A percentile compares a stretch with the other conserved stretches of the same genome.
These are phyloP conservation scores for Vinca minor DNA, from an alignment of 257 asterid species.

Conservation along the genomic window DNA sequence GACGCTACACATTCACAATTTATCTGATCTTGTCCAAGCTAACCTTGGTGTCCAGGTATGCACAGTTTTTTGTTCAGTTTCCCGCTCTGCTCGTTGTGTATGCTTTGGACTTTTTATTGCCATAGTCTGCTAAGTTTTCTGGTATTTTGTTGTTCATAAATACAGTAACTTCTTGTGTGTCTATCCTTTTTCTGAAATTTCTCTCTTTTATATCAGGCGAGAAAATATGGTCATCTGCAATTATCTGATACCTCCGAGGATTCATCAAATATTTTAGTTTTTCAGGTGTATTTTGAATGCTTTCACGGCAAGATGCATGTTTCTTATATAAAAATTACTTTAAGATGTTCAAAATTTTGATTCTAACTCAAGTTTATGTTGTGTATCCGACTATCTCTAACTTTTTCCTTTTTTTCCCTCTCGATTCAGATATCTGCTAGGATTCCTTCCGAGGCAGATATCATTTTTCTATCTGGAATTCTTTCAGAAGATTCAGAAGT, in stretches of 20 bases:
- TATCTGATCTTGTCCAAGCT: slow-evolving; percentile 83
- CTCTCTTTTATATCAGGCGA: slow-evolving; percentile 42
- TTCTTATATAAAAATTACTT: neutral
- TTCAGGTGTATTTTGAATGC: slow-evolving; percentile 56
- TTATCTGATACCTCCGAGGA: slow-evolving; percentile 77
- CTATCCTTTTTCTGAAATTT: too few relatives aligned
- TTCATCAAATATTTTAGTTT: slow-evolving; percentile 75
- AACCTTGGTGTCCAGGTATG: slow-evolving; percentile 78
- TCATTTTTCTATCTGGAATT: slow-evolving; percentile 66
- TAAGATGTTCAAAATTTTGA: neutral
- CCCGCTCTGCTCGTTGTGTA: neutral
- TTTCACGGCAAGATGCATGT: neutral
- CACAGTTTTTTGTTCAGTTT: neutral
- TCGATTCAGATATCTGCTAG: slow-evolving; percentile 66
- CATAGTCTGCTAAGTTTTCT: slow-evolving; percentile 5
- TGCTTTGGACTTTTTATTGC: neutral
- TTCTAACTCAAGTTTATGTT: neutral
- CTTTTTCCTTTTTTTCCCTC: slow-evolving; percentile 11
- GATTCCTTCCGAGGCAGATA: slow-evolving; percentile 66
- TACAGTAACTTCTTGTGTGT: too few relatives aligned
- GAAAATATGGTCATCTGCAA: slow-evolving; percentile 56
- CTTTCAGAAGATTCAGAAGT: slow-evolving; percentile 39
- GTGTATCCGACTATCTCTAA: too few relatives aligned
- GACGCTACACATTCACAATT: slow-evolving; percentile 74
- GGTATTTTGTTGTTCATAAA: neutral